phyloP scores from a whole-genome alignment of 2,329 filamentous ascomycete species.

The Fusarium nurragi region DNA sequence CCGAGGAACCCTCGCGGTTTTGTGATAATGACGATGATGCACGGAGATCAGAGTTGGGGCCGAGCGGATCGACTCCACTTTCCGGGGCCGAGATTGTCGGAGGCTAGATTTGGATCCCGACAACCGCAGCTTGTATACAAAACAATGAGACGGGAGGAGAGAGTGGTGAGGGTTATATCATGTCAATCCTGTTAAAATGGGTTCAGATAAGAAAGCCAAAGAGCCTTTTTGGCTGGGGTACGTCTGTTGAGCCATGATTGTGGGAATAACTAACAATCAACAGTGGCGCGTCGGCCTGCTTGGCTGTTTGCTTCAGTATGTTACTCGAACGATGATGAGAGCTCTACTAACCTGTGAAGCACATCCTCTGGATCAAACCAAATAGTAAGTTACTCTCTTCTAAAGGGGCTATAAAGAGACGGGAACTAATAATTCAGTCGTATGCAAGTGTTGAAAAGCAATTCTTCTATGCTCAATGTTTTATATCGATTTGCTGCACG shows the following conservation, averaged over 20 bases:
- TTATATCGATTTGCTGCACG: slow-evolving; percentile 51
- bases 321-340: background rate
- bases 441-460: slow-evolving; percentile 56
- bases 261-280: background rate
- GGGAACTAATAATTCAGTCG: slow-evolving; percentile 47
- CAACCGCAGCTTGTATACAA: slow-evolving; percentile 13
- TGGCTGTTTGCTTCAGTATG: slow-evolving; percentile 58
- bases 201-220: slow-evolving; percentile 40
- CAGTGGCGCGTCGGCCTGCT: slow-evolving; percentile 56
- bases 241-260: background rate
- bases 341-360: slow-evolving; percentile 42
- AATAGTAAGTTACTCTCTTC: slow-evolving; percentile 49
- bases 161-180: background rate
- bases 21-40: slow-evolving; percentile 23
- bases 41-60: slow-evolving; percentile 35
- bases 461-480: slow-evolving; percentile 53
- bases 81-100: slow-evolving; percentile 29
- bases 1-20: slow-evolving; percentile 27
- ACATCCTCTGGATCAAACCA: slow-evolving; percentile 57
- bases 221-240: slow-evolving; percentile 59
- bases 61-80: slow-evolving; percentile 28
- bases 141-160: slow-evolving; percentile 6
- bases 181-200: slow-evolving; percentile 16
- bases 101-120: slow-evolving; percentile 30
- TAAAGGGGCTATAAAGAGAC: background rate